Evolutionary conservation across 225 moss, liverwort and hornwort species (phyloP).

Genomic region (Pseudisothecium myosuroides): DNA sequence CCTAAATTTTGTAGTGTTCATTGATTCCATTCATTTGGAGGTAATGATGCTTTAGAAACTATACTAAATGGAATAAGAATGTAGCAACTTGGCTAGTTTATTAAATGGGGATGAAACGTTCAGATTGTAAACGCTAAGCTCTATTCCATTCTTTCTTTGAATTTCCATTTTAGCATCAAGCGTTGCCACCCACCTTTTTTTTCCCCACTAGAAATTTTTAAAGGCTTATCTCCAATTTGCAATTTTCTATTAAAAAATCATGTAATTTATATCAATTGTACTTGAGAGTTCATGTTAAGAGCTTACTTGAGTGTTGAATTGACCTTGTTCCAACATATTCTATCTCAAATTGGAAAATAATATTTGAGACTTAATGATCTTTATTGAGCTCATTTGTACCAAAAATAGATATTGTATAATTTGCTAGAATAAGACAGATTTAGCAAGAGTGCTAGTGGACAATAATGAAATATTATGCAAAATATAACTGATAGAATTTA

Average conservation of each 20-base stretch:
- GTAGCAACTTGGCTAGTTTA: neutral
- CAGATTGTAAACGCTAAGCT: slow-evolving; percentile 3
- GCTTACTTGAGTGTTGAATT: neutral
- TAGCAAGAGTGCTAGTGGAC: neutral
- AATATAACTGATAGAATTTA: neutral
- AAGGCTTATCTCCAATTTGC: neutral
- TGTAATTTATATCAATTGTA: neutral
- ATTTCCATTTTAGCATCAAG: neutral
- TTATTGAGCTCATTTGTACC: neutral
- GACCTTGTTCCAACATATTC: accelerated
- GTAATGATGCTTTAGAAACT: neutral
- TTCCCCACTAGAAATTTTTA: neutral
- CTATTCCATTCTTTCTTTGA: neutral
- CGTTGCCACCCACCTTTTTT: neutral
- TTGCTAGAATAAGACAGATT: too few species aligned
- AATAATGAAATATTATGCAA: too few species aligned
- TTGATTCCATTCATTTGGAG: neutral
- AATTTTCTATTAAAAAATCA: neutral
- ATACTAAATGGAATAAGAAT: neutral
- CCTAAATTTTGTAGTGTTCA: neutral
- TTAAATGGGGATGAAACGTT: neutral
- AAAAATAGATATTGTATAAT: neutral
- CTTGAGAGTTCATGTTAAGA: neutral
- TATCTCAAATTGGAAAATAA: neutral
- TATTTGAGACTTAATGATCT: neutral